Evolutionary conservation across 2,329 filamentous ascomycete species (phyloP).

Genomic region (Aspergillus candidus): DNA sequence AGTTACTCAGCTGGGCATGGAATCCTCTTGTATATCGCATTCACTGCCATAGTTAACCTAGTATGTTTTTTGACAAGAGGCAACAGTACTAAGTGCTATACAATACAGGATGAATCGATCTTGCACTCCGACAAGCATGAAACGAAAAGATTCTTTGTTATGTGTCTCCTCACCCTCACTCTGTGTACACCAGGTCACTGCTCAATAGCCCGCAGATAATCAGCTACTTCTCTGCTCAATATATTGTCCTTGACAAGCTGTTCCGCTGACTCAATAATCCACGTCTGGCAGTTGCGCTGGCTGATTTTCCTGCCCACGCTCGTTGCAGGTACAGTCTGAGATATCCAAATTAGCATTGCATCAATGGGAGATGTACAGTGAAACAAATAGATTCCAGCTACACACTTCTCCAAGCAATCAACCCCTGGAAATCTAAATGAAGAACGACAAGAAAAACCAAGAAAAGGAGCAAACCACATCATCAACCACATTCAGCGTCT

Average conservation of each 20-base stretch:
- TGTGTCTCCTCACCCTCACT: too few relatives aligned
- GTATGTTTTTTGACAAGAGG: not conserved
- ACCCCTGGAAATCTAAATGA: not conserved
- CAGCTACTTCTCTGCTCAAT: conserved; percentile 16
- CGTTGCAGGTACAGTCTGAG: conserved; percentile 1
- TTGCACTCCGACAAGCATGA: not conserved
- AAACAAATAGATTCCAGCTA: not conserved
- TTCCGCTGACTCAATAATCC: conserved; percentile 31
- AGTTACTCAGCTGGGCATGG: too few relatives aligned
- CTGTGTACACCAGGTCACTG: conserved; percentile 11
- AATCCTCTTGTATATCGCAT: too few relatives aligned
- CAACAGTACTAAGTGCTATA: not conserved
- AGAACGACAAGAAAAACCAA: not conserved
- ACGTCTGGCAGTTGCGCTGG: conserved; percentile 34
- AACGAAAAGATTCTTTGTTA: too few relatives aligned
- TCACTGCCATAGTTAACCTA: too few relatives aligned
- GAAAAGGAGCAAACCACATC: conserved; percentile 1
- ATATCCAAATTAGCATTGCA: not conserved
- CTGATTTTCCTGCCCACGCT: conserved; percentile 14
- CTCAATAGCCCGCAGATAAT: conserved; percentile 21
- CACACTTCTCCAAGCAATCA: too few relatives aligned
- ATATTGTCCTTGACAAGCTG: conserved; percentile 25
- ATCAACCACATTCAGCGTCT: conserved; percentile 12
- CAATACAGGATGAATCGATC: not conserved
- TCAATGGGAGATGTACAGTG: not conserved